Evolutionary conservation across 2,329 filamentous ascomycete genomes (phyloP).

Genomic region (Epichloe sp.): DNA sequence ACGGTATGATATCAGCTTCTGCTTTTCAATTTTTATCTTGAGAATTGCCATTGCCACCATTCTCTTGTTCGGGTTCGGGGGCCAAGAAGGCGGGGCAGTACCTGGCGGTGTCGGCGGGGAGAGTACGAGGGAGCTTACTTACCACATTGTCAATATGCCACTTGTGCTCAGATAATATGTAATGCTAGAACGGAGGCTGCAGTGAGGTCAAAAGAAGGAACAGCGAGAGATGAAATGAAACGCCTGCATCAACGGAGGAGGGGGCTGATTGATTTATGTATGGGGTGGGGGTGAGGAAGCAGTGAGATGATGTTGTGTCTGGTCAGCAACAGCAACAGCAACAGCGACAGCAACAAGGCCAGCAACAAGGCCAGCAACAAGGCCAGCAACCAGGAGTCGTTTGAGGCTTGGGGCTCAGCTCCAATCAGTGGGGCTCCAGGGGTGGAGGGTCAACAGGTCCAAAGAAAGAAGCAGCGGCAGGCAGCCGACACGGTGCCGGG

Average conservation of each 20-base stretch:
- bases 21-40: background rate
- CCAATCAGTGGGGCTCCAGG: conserved; percentile 5
- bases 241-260: conserved; percentile 1
- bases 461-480: conserved; percentile 5
- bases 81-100: conserved; percentile 4
- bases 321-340: background rate
- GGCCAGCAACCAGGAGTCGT: background rate
- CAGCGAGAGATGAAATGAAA: conserved; percentile 3
- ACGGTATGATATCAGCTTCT: conserved; percentile 15
- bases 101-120: conserved; percentile 7
- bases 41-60: conserved; percentile 2
- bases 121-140: conserved; percentile 8
- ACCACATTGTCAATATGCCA: conserved; percentile 13
- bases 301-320: conserved; percentile 5
- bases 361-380: background rate
- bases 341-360: background rate
- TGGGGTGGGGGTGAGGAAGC: conserved; percentile 8
- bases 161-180: conserved; percentile 4
- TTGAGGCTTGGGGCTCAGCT: conserved; percentile 14
- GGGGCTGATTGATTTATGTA: conserved; percentile 6
- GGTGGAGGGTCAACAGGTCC: too few relatives aligned
- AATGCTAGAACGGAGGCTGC: conserved; percentile 1
- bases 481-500: background rate
- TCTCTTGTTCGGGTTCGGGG: background rate
- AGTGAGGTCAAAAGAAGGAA: conserved; percentile 2